Conservation (phyloP, 805 yeast species). For the Metschnikowia lochheadii region DNA sequence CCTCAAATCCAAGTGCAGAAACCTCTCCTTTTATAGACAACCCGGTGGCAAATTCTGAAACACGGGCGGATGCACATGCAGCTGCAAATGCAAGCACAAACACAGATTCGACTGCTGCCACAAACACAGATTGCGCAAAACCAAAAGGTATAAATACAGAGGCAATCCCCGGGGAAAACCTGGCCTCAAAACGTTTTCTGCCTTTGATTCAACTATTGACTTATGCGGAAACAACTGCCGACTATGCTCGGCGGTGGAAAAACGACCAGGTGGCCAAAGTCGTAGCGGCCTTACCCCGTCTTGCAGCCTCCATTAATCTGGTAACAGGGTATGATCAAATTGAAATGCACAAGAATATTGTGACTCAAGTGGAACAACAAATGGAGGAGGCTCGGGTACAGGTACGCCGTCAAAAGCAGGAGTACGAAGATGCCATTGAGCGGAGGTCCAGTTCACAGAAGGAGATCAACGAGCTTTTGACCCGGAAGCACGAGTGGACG, state of each 20-base stretch:
- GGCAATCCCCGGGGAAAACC: not conserved
- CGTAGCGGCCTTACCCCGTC: not conserved
- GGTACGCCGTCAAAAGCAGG: conserved; percentile 46
- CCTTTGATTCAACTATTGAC: not conserved
- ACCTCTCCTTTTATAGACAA: conserved; percentile 1
- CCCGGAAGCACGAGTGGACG: conserved; percentile 80
- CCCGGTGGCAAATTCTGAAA: conserved; percentile 1
- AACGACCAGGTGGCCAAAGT: not conserved
- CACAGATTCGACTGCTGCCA: conserved; percentile 5
- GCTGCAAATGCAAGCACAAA: conserved; percentile 9
- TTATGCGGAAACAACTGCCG: not conserved
- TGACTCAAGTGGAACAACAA: conserved; percentile 51
- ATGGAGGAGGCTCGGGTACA: conserved; percentile 45
- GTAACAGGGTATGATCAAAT: conserved; percentile 87
- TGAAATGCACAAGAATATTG: conserved; percentile 61
- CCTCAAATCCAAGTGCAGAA: not conserved
- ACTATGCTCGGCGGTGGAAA: not conserved
- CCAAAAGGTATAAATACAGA: not conserved
- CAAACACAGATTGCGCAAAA: not conserved
- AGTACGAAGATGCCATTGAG: conserved; percentile 58
- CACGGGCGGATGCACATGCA: not conserved
- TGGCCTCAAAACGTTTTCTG: not conserved
- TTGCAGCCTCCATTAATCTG: conserved; percentile 52
- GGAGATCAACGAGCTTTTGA: conserved; percentile 81
- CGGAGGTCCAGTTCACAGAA: conserved; percentile 68